phyloP scores from a whole-genome alignment of 192 early-diverging fungal genomes.

The Podila epicladia region DNA sequence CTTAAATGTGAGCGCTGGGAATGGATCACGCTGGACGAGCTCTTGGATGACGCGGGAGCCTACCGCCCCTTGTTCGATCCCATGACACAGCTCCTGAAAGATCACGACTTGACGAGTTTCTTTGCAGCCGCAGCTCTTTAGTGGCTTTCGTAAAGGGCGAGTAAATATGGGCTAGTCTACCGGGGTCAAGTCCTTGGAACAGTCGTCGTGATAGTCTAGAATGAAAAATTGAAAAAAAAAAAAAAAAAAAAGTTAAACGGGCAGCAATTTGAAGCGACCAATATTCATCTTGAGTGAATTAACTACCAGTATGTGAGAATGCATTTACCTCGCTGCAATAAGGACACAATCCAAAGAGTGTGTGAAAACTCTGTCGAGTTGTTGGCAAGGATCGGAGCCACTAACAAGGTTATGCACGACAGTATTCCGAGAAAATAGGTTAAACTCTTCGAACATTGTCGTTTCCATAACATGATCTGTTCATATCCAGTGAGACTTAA shows the following conservation, averaged over 20 bases:
- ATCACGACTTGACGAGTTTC: no score
- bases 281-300: background rate
- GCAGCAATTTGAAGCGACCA: background rate
- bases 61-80: no score
- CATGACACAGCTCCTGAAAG: no score
- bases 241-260: no score
- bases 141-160: background rate
- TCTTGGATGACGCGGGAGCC: no score
- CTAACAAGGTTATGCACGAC: background rate
- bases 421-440: background rate
- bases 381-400: conserved; percentile 36
- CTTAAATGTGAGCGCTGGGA: no score
- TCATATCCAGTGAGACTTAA: background rate
- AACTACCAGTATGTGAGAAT: background rate
- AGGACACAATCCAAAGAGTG: conserved; percentile 43
- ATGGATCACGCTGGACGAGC: no score
- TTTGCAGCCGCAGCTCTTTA: background rate
- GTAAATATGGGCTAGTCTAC: no score
- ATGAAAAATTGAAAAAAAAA: background rate
- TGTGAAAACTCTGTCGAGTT: conserved; percentile 44
- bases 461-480: background rate
- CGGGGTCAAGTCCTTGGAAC: conserved; percentile 15
- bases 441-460: background rate
- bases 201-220: conserved; percentile 48
- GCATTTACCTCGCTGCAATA: conserved; percentile 36